A percentile compares a stretch with the other conserved stretches of the same genome.
Evolutionary conservation across 805 yeast species (phyloP).

Genomic region (Cyberlindnera mississippiensis): DNA sequence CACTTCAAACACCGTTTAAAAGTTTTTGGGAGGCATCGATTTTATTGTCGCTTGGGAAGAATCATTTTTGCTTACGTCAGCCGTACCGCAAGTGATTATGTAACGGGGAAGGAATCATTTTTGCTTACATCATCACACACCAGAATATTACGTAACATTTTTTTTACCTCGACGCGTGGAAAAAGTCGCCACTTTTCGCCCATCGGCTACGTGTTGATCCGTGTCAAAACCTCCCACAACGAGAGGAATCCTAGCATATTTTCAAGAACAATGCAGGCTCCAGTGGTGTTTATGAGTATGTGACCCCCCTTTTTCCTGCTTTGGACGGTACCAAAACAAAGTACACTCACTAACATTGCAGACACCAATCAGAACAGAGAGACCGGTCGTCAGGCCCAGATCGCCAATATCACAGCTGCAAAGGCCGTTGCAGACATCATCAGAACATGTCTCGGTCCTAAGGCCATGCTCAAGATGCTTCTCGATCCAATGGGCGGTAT

Average conservation of each 20-base stretch:
- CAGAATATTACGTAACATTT: neutral
- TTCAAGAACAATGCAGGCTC: constrained; percentile 60
- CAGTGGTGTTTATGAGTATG: constrained; percentile 70
- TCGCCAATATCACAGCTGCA: constrained; percentile 98
- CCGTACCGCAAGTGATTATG: neutral
- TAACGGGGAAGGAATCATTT: neutral
- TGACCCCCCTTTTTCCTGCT: neutral
- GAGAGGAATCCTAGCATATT: neutral
- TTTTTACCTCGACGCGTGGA: neutral
- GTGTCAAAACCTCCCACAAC: neutral
- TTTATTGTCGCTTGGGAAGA: too few species aligned
- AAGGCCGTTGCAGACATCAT: constrained; percentile 97
- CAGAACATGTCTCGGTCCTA: constrained; percentile 97
- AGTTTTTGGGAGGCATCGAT: too few species aligned
- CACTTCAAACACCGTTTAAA: too few species aligned
- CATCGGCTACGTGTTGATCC: neutral
- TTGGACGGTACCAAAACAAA: neutral
- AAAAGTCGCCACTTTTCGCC: constrained; percentile 1
- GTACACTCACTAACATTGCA: constrained; percentile 11
- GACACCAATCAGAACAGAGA: constrained; percentile 89
- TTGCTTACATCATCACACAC: too few species aligned
- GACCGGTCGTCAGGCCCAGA: constrained; percentile 95
- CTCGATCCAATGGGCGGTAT: constrained; percentile 94
- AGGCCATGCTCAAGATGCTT: constrained; percentile 97
- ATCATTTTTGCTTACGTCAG: neutral